phyloP scores from a whole-genome alignment of 331 rosid genomes.

The Prunus yedoensis region DNA sequence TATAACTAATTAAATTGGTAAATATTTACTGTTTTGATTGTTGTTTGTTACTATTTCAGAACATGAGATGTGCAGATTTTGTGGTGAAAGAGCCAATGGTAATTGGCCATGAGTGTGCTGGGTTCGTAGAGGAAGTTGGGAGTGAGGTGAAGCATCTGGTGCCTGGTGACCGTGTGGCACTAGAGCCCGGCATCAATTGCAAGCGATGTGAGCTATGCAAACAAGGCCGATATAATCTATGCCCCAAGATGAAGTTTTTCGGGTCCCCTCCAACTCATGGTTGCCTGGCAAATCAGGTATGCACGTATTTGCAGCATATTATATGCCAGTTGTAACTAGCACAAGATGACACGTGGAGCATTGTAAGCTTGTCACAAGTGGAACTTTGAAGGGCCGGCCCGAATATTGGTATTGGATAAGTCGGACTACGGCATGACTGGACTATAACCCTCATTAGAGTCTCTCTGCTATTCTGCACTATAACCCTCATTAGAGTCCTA shows the following conservation, averaged over 20 bases:
- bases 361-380: no score
- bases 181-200: slow-evolving; percentile 94
- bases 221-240: slow-evolving; percentile 81
- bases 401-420: no score
- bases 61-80: slow-evolving; percentile 72
- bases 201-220: slow-evolving; percentile 77
- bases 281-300: slow-evolving; percentile 92
- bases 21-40: neutral
- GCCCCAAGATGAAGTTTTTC: slow-evolving; percentile 88
- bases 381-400: no score
- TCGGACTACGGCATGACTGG: no score
- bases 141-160: slow-evolving; percentile 54
- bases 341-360: no score
- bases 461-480: no score
- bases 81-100: slow-evolving; percentile 93
- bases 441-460: no score
- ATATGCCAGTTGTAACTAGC: neutral
- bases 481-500: no score
- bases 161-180: slow-evolving; percentile 77
- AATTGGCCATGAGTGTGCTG: slow-evolving; percentile 97
- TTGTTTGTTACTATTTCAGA: slow-evolving; percentile 40
- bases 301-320: slow-evolving; percentile 12
- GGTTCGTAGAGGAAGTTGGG: slow-evolving; percentile 84
- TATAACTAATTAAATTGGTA: neutral
- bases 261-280: slow-evolving; percentile 94